Percentiles rank a stretch among this genome's conserved stretches.
Evolutionary conservation across 192 early-diverging fungal genomes (phyloP).

Genomic region (Chytriomyces sp.): DNA sequence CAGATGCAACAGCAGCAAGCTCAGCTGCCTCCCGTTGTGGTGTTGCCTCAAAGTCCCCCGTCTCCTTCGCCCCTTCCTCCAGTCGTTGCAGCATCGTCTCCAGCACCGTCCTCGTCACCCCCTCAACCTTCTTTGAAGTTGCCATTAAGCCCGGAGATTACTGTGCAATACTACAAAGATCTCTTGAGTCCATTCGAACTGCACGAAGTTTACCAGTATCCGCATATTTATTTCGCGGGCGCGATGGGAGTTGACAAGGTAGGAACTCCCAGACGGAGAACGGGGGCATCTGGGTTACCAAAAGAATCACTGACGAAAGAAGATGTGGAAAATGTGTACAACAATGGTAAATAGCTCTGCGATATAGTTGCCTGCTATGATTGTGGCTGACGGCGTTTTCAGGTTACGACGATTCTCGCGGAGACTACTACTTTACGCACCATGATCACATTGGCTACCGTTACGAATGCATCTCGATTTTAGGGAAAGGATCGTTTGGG

Average conservation of each 20-base stretch:
- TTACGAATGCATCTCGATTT: conserved; percentile 85
- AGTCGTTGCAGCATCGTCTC: background rate
- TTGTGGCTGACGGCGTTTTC: too few species aligned
- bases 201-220: conserved; percentile 81
- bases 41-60: background rate
- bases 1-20: background rate
- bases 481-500: conserved; percentile 96
- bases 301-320: conserved; percentile 36
- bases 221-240: conserved; percentile 91
- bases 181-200: conserved; percentile 82
- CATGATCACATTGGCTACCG: conserved; percentile 92
- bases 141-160: conserved; percentile 47
- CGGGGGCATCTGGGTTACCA: conserved; percentile 56
- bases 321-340: conserved; percentile 41
- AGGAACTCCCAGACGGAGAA: conserved; percentile 63
- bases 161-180: conserved; percentile 48
- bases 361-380: background rate
- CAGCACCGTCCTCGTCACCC: background rate
- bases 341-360: conserved; percentile 14
- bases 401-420: conserved; percentile 91
- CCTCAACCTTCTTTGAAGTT: conserved; percentile 38
- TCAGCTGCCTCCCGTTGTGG: background rate
- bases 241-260: conserved; percentile 61
- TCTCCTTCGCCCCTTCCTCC: background rate
- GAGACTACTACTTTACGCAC: conserved; percentile 83